Evolutionary conservation across 2,329 filamentous ascomycete species (phyloP).

Genomic region (Beauveria medogensis): DNA sequence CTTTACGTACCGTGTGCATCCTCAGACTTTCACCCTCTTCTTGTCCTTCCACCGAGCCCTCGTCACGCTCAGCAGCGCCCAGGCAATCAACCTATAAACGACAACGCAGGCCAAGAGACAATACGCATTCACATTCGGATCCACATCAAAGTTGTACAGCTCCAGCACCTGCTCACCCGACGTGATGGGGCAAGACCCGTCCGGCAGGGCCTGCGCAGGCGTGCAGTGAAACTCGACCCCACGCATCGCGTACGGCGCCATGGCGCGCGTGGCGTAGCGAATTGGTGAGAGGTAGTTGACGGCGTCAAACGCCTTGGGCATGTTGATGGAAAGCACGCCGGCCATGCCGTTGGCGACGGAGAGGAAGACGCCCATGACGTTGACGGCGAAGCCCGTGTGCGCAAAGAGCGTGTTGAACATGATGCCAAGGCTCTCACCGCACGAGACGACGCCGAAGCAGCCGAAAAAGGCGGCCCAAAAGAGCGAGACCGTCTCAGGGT

Average conservation of each 20-base stretch:
- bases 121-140: conserved; percentile 53
- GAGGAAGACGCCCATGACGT: conserved; percentile 61
- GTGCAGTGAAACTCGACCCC: conserved; percentile 57
- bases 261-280: conserved; percentile 59
- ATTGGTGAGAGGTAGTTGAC: conserved; percentile 67
- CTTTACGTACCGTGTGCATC: too few relatives aligned
- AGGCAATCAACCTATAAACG: conserved; percentile 57
- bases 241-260: conserved; percentile 57
- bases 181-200: conserved; percentile 56
- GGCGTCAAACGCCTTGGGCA: conserved; percentile 56
- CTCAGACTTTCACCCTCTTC: conserved; percentile 8
- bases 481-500: conserved; percentile 54
- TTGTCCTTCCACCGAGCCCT: conserved; percentile 43
- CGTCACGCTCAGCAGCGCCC: conserved; percentile 45
- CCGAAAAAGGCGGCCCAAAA: conserved; percentile 62
- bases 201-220: conserved; percentile 46
- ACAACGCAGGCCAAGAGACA: conserved; percentile 56
- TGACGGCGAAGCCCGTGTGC: conserved; percentile 70
- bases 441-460: conserved; percentile 65
- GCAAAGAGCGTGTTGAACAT: conserved; percentile 70
- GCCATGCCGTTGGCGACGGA: conserved; percentile 64
- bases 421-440: conserved; percentile 69
- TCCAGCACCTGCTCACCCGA: conserved; percentile 59
- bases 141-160: conserved; percentile 57
- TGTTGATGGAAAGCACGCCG: conserved; percentile 61